These are phyloP conservation scores for Bryoglossum gracile DNA, from an alignment of 495 filamentous ascomycete genomes.

Conservation along the genomic window DNA sequence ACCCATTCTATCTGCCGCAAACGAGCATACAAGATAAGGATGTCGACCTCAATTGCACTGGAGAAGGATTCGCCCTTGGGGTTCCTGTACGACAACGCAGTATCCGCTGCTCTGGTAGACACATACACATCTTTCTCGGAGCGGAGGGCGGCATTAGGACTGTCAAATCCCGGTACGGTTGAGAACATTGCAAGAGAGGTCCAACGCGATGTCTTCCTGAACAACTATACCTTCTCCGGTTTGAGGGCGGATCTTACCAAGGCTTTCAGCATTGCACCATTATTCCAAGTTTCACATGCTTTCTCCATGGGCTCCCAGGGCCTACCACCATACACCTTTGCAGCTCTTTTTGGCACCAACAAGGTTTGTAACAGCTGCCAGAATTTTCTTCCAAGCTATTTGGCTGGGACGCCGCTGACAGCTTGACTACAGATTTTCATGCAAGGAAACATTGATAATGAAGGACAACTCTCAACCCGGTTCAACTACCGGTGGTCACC, in stretches of 20 bases:
- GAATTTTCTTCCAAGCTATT: neutral
- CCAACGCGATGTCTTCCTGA: slow-evolving; percentile 87
- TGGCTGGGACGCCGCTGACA: slow-evolving; percentile 2
- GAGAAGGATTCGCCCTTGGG: slow-evolving; percentile 49
- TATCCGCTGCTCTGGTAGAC: slow-evolving; percentile 62
- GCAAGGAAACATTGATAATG: slow-evolving; percentile 91
- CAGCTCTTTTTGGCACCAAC: slow-evolving; percentile 82
- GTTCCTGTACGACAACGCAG: slow-evolving; percentile 65
- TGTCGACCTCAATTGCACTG: slow-evolving; percentile 22
- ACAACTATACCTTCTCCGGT: slow-evolving; percentile 91
- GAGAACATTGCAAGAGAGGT: slow-evolving; percentile 91
- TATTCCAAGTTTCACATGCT: slow-evolving; percentile 96
- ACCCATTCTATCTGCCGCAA: neutral
- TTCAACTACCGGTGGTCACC: slow-evolving; percentile 85
- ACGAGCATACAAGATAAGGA: slow-evolving; percentile 2
- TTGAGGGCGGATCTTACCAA: slow-evolving; percentile 94
- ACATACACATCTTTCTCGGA: slow-evolving; percentile 77
- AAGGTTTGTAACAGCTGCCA: slow-evolving; percentile 54
- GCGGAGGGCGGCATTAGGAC: slow-evolving; percentile 74
- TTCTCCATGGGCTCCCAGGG: slow-evolving; percentile 86
- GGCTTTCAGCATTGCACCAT: slow-evolving; percentile 80
- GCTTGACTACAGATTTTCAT: slow-evolving; percentile 63
- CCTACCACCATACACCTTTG: slow-evolving; percentile 88
- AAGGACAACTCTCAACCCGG: slow-evolving; percentile 70
- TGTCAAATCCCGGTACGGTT: slow-evolving; percentile 85